phyloP scores from a whole-genome alignment of 2,329 filamentous ascomycete species.

The Fusarium miscanthi region DNA sequence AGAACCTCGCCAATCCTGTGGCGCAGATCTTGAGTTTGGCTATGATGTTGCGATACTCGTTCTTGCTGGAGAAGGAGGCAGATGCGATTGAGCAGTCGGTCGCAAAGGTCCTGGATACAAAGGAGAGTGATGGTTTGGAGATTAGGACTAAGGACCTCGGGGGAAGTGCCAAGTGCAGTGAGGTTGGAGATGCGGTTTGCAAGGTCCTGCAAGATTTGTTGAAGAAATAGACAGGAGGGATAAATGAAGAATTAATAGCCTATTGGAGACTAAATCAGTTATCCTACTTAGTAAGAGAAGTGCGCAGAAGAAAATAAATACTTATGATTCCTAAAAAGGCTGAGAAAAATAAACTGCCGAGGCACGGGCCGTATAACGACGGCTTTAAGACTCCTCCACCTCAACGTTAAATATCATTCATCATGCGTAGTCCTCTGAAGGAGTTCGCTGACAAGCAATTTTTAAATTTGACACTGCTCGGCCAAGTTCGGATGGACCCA shows the following conservation, averaged over 20 bases:
- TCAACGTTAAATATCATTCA: too few species aligned
- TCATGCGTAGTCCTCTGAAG: too few species aligned
- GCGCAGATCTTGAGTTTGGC: constrained; percentile 77
- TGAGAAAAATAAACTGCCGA: too few species aligned
- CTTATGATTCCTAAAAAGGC: too few species aligned
- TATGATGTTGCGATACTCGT: constrained; percentile 81
- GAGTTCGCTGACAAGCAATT: too few species aligned
- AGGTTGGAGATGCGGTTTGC: constrained; percentile 72
- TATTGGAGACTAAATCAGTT: too few species aligned
- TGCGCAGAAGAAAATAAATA: too few species aligned
- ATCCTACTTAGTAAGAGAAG: too few species aligned
- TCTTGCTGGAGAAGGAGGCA: constrained; percentile 70
- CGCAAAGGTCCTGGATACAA: constrained; percentile 69
- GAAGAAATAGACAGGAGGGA: rapidly evolving
- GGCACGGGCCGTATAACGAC: too few species aligned
- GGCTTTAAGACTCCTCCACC: too few species aligned
- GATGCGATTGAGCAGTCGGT: constrained; percentile 73
- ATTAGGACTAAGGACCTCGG: constrained; percentile 74
- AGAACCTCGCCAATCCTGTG: constrained; percentile 78
- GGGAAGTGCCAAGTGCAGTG: constrained; percentile 69
- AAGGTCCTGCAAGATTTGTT: background rate
- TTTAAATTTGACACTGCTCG: too few species aligned
- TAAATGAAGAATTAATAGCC: rapidly evolving
- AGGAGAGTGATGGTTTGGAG: constrained; percentile 53
- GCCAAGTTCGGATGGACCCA: too few species aligned